Evolutionary conservation across 805 yeast genomes (phyloP).

Genomic region (Barnettozyma wickerhamii): DNA sequence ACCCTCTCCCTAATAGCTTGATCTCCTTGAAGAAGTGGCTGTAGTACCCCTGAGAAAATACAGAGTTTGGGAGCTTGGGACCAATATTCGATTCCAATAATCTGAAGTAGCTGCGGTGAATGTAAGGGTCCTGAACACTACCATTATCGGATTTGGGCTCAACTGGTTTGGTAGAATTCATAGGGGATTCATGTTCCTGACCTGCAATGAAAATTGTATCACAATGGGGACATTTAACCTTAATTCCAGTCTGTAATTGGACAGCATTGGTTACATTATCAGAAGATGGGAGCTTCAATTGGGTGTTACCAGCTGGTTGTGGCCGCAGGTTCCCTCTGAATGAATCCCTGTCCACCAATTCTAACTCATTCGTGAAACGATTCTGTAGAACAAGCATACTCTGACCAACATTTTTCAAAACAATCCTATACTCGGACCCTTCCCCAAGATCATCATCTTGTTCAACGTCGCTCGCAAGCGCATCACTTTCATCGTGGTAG

Average conservation of each 20-base stretch:
- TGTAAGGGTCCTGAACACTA: conserved; percentile 1
- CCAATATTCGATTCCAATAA: conserved; percentile 16
- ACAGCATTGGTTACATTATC: too few species aligned
- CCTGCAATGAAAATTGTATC: background rate
- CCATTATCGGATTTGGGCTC: background rate
- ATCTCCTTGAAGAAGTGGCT: conserved; percentile 61
- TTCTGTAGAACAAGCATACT: conserved; percentile 9
- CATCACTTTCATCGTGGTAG: background rate
- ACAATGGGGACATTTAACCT: conserved; percentile 10
- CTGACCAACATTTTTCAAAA: conserved; percentile 2
- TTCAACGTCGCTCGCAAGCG: background rate
- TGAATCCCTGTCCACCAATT: conserved; percentile 3
- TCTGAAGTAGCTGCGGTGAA: conserved; percentile 18
- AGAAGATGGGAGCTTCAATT: too few species aligned
- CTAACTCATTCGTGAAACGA: conserved; percentile 8
- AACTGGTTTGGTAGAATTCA: too few species aligned
- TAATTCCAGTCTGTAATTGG: background rate
- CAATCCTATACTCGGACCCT: conserved; percentile 1
- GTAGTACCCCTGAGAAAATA: conserved; percentile 83
- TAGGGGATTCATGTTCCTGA: too few species aligned
- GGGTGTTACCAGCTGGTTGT: too few species aligned
- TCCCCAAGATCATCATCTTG: background rate
- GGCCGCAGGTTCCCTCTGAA: background rate
- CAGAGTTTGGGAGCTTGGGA: conserved; percentile 40
- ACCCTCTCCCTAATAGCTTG: conserved; percentile 70